Evolutionary conservation across 192 early-diverging fungal genomes (phyloP), one percentile per base, ranked within the genome.

Genomic region (Backusella macrospora): DNA sequence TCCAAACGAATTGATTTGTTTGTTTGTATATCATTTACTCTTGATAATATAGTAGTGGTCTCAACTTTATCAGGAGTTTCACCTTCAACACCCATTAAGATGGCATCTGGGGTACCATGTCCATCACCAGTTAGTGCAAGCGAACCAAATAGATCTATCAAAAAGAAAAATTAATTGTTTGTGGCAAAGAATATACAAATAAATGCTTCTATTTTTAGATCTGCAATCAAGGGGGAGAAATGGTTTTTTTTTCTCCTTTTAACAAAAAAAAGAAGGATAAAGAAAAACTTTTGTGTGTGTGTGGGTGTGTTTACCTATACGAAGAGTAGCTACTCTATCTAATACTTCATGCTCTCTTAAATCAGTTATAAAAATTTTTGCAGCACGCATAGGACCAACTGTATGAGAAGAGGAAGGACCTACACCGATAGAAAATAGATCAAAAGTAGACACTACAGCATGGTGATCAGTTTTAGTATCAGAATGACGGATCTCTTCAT

Each of bases 361-460:
- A 70, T 98, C 96, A 70, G 90, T 86, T 16, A 95, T 86, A 87
- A 98, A 98, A 66, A 95, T 96, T 81, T 92, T 93, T 37, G 95
- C 94, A 10, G 96, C 95, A 38, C 96, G 89, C 96, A 98, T 98
- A 13, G 96, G 96, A 26, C 96, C 96, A 34, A 98, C 95, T 0
- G 92, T 92, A 76, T 95, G 90, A 76, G 91, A 86, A 76, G 92
- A 94, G 23, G 91, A 93, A 4, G 96, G 96, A 2, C 96, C 96
- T 45, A 98, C 91, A 21, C 96, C 96, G 72, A 98, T 95, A 15
- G 93, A 95, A 66, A 96, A 98, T 72, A 98, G 79, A 83, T 98
- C 96, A 84, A 98, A 98, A 0, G 92, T 93, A 67, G 91, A 92
- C 29, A 97, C 92, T 15, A 96, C 94, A n/a, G 96, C 96, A 73